Conservation (phyloP, 495 filamentous ascomycete genomes). For the Annulohypoxylon moriforme region DNA sequence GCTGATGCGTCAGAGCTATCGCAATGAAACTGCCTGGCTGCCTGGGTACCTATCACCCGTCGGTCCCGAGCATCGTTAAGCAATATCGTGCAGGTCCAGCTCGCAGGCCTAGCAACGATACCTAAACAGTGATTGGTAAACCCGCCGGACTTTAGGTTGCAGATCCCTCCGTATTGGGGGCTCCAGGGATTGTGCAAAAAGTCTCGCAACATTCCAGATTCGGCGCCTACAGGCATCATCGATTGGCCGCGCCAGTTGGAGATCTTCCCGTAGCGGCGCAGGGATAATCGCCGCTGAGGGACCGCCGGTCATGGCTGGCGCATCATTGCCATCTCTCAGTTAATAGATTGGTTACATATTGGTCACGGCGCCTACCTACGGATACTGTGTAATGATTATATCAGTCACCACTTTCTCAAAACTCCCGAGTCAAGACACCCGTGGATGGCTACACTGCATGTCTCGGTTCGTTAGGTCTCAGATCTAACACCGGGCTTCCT, state of each 20-base stretch:
- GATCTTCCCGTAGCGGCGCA: background rate
- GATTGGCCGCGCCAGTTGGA: constrained; percentile 19
- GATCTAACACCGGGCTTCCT: background rate
- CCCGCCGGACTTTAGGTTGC: constrained; percentile 10
- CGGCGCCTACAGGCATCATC: constrained; percentile 25
- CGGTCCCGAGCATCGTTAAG: constrained; percentile 28
- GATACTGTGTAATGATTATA: background rate
- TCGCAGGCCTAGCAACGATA: background rate
- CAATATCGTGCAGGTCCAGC: background rate
- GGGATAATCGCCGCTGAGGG: background rate
- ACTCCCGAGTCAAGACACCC: background rate
- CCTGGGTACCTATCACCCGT: too few species aligned
- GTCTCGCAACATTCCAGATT: constrained; percentile 22
- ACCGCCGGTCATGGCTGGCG: background rate
- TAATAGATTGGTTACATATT: background rate
- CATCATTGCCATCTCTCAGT: too few species aligned
- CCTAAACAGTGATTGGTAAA: constrained; percentile 13
- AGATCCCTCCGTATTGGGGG: constrained; percentile 14
- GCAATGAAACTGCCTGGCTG: background rate
- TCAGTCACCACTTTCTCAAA: background rate
- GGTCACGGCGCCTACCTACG: background rate
- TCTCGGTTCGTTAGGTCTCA: background rate
- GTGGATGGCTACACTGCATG: background rate
- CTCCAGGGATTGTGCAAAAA: constrained; percentile 19
- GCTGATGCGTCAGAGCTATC: constrained; percentile 13